Evolutionary conservation across 2,329 filamentous ascomycete genomes (phyloP).

Genomic region (Kalmusia sp.): DNA sequence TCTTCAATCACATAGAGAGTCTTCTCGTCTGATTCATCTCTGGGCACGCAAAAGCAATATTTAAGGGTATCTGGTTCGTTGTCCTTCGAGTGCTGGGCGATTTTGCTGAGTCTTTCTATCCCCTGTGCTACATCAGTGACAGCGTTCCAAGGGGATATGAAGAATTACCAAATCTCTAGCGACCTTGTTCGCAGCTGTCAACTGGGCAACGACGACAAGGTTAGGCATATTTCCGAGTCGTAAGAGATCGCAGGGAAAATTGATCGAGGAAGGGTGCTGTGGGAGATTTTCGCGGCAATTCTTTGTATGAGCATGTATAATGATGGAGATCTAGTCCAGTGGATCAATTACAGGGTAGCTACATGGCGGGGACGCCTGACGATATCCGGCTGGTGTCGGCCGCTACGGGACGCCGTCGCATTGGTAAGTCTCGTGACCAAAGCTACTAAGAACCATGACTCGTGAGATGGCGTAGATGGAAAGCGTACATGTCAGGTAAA

Average conservation of each 20-base stretch:
- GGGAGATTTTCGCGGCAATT: too few relatives aligned
- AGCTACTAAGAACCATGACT: too few relatives aligned
- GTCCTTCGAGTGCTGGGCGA: conserved; percentile 15
- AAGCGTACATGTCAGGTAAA: too few relatives aligned
- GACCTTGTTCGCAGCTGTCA: conserved; percentile 11
- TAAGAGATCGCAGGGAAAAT: not conserved
- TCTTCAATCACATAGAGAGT: conserved; percentile 27
- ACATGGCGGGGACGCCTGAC: too few relatives aligned
- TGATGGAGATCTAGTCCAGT: too few relatives aligned
- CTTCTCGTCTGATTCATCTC: conserved; percentile 18
- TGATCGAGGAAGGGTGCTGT: too few relatives aligned
- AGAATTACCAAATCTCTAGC: conserved; percentile 14
- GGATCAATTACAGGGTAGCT: too few relatives aligned
- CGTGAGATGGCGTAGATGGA: too few relatives aligned
- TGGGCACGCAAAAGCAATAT: conserved; percentile 19
- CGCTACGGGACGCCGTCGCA: too few relatives aligned
- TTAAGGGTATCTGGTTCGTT: conserved; percentile 21
- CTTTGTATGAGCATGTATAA: too few relatives aligned
- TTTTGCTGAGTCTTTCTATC: conserved; percentile 15
- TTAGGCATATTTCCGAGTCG: conserved; percentile 11
- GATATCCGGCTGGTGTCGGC: too few relatives aligned
- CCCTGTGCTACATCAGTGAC: conserved; percentile 10
- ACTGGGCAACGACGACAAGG: conserved; percentile 19
- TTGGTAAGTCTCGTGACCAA: too few relatives aligned
- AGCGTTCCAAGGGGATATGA: not conserved